These are phyloP conservation scores for Akanthomyces dipterigenus DNA, from an alignment of 2,329 filamentous ascomycete genomes.

Conservation along the genomic window DNA sequence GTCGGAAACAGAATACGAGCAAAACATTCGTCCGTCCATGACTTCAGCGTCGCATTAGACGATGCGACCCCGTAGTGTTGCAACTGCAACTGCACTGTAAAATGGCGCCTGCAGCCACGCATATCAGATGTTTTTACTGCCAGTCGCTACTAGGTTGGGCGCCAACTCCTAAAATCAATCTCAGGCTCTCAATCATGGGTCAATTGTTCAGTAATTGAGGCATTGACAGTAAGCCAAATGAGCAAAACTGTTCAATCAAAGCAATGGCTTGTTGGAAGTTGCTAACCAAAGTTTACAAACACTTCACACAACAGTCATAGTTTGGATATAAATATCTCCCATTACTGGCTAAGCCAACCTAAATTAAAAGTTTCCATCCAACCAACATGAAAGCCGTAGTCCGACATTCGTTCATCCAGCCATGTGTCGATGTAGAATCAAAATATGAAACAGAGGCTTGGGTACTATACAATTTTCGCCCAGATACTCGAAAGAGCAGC, in stretches of 20 bases:
- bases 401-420: not conserved
- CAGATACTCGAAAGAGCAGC: not conserved
- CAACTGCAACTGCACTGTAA: not conserved
- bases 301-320: not conserved
- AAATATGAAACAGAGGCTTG: slow-evolving; percentile 7
- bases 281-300: too few species aligned
- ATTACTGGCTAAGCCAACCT: slow-evolving; percentile 11
- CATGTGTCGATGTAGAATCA: not conserved
- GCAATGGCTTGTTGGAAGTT: too few species aligned
- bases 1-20: slow-evolving; percentile 6
- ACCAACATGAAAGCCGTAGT: slow-evolving; percentile 2
- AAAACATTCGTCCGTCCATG: not conserved
- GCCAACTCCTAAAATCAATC: too few species aligned
- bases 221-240: too few species aligned
- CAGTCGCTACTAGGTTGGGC: too few species aligned
- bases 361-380: slow-evolving; percentile 11
- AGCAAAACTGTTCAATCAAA: too few species aligned
- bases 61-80: not conserved
- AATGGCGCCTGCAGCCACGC: not conserved
- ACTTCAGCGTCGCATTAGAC: not conserved
- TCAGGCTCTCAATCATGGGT: too few species aligned
- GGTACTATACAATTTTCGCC: slow-evolving; percentile 11
- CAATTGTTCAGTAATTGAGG: too few species aligned
- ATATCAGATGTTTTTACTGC: too few species aligned
- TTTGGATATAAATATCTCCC: not conserved